phyloP scores from a whole-genome alignment of 176 grass and related monocot species.

The Zea luxurians region DNA sequence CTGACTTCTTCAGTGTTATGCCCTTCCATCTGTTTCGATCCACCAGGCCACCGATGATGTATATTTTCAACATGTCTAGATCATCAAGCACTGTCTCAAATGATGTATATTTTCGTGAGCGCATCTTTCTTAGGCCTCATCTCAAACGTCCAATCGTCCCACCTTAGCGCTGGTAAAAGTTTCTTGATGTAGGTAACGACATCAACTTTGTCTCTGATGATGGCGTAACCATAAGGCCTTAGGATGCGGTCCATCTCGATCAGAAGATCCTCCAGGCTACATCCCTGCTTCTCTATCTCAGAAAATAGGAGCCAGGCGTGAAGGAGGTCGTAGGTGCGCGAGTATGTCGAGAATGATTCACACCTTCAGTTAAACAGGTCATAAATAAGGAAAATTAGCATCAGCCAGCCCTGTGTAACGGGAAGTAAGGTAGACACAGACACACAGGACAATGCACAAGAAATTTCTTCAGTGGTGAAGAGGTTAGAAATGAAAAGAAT shows the following conservation, averaged over 20 bases:
- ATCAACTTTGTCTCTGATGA: conserved; percentile 62
- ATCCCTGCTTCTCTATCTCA: conserved; percentile 60
- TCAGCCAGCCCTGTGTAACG: background rate
- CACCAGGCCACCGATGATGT: no score
- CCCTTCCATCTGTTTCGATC: no score
- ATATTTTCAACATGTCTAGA: no score
- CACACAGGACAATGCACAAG: background rate
- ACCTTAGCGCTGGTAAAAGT: conserved; percentile 54
- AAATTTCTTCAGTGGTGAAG: conserved; percentile 4
- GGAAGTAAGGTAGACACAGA: background rate
- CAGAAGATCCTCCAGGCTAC: conserved; percentile 73
- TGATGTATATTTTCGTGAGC: no score
- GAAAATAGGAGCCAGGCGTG: conserved; percentile 64
- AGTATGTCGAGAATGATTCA: conserved; percentile 75
- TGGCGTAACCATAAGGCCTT: conserved; percentile 57
- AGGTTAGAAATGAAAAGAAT: background rate
- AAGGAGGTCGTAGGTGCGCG: conserved; percentile 73
- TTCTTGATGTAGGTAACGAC: conserved; percentile 59
- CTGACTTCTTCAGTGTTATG: no score
- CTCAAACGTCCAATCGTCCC: conserved; percentile 71
- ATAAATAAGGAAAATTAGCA: background rate
- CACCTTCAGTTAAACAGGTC: conserved; percentile 54
- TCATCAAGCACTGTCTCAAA: no score
- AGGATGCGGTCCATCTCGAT: conserved; percentile 80
- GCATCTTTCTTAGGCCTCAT: conserved; percentile 55